phyloP scores from a whole-genome alignment of 2,329 filamentous ascomycete species.

The Exophiala dermatitidis region DNA sequence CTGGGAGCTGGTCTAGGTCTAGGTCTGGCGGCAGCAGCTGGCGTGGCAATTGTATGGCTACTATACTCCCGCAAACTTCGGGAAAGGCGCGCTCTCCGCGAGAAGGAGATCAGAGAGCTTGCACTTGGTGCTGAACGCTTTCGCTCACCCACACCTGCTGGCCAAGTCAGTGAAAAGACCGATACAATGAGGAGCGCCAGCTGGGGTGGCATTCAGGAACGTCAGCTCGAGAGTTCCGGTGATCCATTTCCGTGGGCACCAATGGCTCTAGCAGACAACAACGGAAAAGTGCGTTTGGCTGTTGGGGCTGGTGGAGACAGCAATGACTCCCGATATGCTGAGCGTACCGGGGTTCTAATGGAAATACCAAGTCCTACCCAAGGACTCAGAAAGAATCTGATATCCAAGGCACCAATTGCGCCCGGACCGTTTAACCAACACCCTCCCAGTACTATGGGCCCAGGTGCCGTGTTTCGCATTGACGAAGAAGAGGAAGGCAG shows the following conservation, averaged over 20 bases:
- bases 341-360: constrained; percentile 38
- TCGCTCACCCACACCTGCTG: constrained; percentile 33
- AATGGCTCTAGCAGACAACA: constrained; percentile 17
- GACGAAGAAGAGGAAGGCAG: constrained; percentile 27
- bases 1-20: constrained; percentile 60
- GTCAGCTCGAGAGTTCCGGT: constrained; percentile 21
- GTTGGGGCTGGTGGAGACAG: constrained; percentile 18
- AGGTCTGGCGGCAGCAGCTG: constrained; percentile 49
- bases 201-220: constrained; percentile 24
- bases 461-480: constrained; percentile 24
- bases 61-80: constrained; percentile 47
- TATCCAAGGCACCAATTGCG: constrained; percentile 33
- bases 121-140: constrained; percentile 46
- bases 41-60: constrained; percentile 43
- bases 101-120: constrained; percentile 49
- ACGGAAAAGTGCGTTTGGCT: constrained; percentile 11
- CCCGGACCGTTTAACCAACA: constrained; percentile 15
- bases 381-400: constrained; percentile 35
- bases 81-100: constrained; percentile 38
- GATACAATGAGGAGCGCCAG: constrained; percentile 20
- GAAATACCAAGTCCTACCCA: constrained; percentile 37
- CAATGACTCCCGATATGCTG: constrained; percentile 31
- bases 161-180: constrained; percentile 5
- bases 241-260: constrained; percentile 30
- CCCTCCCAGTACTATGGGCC: constrained; percentile 9